Percentiles rank a stretch among this genome's conserved stretches.
These are phyloP conservation scores for Corylus heterophylla DNA, from an alignment of 306 rosid species.

Conservation along the genomic window DNA sequence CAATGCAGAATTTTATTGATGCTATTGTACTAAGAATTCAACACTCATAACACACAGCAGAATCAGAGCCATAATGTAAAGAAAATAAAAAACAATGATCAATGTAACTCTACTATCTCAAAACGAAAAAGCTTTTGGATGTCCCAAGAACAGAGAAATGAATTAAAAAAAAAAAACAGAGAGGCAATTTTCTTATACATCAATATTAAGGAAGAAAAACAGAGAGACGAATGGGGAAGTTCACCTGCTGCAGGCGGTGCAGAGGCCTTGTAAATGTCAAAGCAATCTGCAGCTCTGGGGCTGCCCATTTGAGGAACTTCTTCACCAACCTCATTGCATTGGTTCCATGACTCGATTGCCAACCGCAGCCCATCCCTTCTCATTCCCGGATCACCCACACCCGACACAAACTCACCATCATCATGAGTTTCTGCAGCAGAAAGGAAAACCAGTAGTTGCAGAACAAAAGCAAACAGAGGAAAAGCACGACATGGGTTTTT, in stretches of 20 bases:
- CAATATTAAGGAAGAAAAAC: background rate
- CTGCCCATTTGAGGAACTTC: slow-evolving; percentile 56
- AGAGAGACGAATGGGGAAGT: background rate
- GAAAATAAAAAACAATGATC: too few species aligned
- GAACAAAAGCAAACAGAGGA: background rate
- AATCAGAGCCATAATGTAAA: too few species aligned
- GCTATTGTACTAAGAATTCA: background rate
- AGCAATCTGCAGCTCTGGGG: slow-evolving; percentile 66
- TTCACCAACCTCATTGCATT: slow-evolving; percentile 65
- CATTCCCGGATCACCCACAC: slow-evolving; percentile 62
- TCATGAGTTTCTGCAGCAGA: background rate
- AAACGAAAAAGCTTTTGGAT: too few species aligned
- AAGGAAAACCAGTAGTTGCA: slow-evolving; percentile 9
- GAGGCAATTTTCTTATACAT: too few species aligned
- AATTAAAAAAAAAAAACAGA: too few species aligned
- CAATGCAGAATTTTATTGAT: too few species aligned
- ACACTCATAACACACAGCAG: too few species aligned
- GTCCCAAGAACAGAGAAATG: too few species aligned
- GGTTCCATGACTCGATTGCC: slow-evolving; percentile 71
- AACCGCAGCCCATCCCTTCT: slow-evolving; percentile 47
- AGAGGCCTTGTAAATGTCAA: slow-evolving; percentile 33
- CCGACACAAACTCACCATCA: slow-evolving; percentile 32
- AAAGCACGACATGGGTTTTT: background rate
- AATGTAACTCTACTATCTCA: too few species aligned
- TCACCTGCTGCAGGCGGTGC: background rate